These are phyloP conservation scores for Colletotrichum endophyticum DNA, from an alignment of 2,329 filamentous ascomycete species.

Conservation along the genomic window DNA sequence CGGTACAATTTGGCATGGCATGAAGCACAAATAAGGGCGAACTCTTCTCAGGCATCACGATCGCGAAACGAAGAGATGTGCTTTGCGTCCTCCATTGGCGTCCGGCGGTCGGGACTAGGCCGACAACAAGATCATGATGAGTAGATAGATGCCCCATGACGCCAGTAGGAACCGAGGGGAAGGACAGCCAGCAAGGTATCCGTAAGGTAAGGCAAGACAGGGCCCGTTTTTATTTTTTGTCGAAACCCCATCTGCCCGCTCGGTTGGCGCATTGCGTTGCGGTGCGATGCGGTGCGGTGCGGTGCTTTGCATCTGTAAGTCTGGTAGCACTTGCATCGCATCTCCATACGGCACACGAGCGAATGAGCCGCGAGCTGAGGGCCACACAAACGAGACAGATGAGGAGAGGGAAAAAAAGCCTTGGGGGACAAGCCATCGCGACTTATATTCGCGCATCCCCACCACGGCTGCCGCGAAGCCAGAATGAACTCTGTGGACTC, in stretches of 20 bases:
- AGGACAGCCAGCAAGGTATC: not conserved
- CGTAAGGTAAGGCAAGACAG: not conserved
- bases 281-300: not conserved
- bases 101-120: not conserved
- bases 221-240: not conserved
- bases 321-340: not conserved
- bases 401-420: not conserved
- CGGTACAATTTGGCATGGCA: not conserved
- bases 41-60: not conserved
- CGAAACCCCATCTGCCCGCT: constrained; percentile 1
- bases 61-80: not conserved
- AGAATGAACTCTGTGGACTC: not conserved
- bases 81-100: not conserved
- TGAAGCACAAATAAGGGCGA: not conserved
- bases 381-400: not conserved
- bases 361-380: not conserved
- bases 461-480: constrained; percentile 22
- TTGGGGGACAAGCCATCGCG: constrained; percentile 19
- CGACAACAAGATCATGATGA: not conserved
- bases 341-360: not conserved
- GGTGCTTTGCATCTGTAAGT: not conserved
- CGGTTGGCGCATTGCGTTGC: not conserved
- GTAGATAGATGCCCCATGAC: not conserved
- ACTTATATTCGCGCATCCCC: constrained; percentile 41
- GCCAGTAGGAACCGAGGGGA: not conserved